Evolutionary conservation across 2,329 filamentous ascomycete genomes (phyloP), one percentile per base, ranked within the genome.

Genomic region (Tricladium varicosporioides): DNA sequence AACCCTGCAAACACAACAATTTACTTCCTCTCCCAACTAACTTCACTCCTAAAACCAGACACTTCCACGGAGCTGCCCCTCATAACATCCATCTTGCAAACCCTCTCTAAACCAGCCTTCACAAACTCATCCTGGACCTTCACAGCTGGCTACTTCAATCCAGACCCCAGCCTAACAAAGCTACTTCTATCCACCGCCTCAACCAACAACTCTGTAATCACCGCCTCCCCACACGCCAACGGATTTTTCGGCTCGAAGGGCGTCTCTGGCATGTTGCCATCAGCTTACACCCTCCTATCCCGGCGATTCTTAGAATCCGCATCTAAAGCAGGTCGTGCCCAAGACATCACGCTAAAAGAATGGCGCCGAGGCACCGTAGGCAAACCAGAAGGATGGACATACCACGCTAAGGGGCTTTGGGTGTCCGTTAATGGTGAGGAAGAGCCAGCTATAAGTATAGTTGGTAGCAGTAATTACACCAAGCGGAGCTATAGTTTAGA

Each of bases 141-240:
- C 72, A 97, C 94, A 0, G 94, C 94, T 0, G 94, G 94, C 52
- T 99, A 99, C 76, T 99, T 99, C 77, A 99, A 99, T 76, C 96
- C 96, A 55, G 92, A 92, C 5, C 88, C 92, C 0, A 85, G 87
- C 3, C 83, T 97, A 16, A 92, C 90, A 2, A 83, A 86, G 42
- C 82, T 96, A 0, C 79, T 99, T 0, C 84, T 99, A 32, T 78
- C 81, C 5, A 92, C 91, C 0, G 82, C 85, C 1, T 88, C 87
- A 0, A 73, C 75, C 1, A 80, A 79, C 44, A 94, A 91, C 59
- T 92, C 88, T 0, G 89, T 99, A 18, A 87, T 99, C 54, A 97
- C 94, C 0, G 94, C 94, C 1, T 92, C 91, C 0, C 94, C 93
- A 0, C 87, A 91, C 73, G 94, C 94, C 0, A 99, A 99, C 72